These are phyloP conservation scores for Adansonia grandidieri DNA, from an alignment of 441 rosid genomes.

Conservation along the genomic window DNA sequence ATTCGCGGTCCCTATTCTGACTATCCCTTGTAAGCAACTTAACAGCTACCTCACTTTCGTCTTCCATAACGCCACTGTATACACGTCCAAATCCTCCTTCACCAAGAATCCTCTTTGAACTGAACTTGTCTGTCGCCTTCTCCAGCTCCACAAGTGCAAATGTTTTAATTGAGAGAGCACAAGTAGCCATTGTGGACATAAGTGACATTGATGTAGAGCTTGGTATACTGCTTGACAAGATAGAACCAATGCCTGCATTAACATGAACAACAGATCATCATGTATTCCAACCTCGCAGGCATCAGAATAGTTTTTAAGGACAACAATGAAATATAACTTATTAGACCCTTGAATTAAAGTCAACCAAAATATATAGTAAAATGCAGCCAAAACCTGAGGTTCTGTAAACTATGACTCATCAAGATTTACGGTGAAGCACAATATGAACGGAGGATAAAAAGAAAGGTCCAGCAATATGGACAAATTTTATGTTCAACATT, in stretches of 20 bases:
- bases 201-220: conserved; percentile 79
- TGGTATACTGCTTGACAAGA: conserved; percentile 69
- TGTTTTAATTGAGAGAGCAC: conserved; percentile 79
- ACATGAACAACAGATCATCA: conserved; percentile 27
- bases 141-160: conserved; percentile 73
- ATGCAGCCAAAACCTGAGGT: neutral
- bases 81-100: conserved; percentile 99
- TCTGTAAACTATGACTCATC: neutral
- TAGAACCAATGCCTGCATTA: conserved; percentile 70
- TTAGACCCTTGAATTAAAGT: neutral
- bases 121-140: conserved; percentile 85
- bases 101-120: conserved; percentile 80
- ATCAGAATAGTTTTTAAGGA: neutral
- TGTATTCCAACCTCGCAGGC: neutral
- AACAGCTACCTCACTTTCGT: conserved; percentile 85
- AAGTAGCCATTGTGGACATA: conserved; percentile 80
- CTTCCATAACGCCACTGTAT: conserved; percentile 69
- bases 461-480: neutral
- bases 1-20: conserved; percentile 88
- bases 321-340: conserved; percentile 5
- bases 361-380: neutral
- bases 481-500: neutral
- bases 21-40: conserved; percentile 85
- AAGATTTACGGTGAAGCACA: neutral
- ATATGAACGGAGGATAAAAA: neutral